Evolutionary conservation across 768 basidiomycete genomes (phyloP).

Genomic region (Amanita exitialis): DNA sequence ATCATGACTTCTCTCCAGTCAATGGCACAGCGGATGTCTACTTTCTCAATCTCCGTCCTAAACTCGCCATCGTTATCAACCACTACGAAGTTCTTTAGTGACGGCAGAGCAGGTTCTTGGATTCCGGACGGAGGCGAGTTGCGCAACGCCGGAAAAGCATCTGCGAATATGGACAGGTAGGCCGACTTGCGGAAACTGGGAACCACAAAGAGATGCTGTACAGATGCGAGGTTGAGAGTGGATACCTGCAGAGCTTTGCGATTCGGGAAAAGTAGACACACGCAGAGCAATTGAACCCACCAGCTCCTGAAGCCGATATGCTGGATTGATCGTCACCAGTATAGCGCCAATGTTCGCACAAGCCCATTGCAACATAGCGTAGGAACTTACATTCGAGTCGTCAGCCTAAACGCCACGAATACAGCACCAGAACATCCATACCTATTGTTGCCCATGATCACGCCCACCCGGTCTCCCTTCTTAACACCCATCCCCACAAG

Average conservation of each 20-base stretch:
- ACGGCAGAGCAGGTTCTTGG: slow-evolving; percentile 47
- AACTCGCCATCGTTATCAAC: slow-evolving; percentile 47
- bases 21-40: slow-evolving; percentile 38
- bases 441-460: slow-evolving; percentile 85
- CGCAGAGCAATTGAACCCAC: slow-evolving; percentile 28
- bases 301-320: slow-evolving; percentile 63
- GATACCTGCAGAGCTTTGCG: slow-evolving; percentile 30
- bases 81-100: slow-evolving; percentile 53
- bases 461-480: slow-evolving; percentile 70
- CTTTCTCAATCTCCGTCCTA: slow-evolving; percentile 24
- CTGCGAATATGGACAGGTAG: slow-evolving; percentile 51
- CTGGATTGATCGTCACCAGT: slow-evolving; percentile 76
- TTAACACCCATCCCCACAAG: slow-evolving; percentile 57
- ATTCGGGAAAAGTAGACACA: not conserved
- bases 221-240: slow-evolving; percentile 53
- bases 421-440: slow-evolving; percentile 16
- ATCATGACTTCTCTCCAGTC: slow-evolving; percentile 69
- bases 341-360: slow-evolving; percentile 80
- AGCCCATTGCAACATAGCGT: slow-evolving; percentile 79
- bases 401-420: not conserved
- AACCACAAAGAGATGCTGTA: slow-evolving; percentile 62
- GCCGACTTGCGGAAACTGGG: slow-evolving; percentile 57
- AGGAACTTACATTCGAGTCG: slow-evolving; percentile 37
- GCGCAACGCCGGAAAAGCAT: slow-evolving; percentile 47
- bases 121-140: slow-evolving; percentile 42